phyloP scores from a whole-genome alignment of 73 alveolate genomes.

The Stentor coeruleus region DNA sequence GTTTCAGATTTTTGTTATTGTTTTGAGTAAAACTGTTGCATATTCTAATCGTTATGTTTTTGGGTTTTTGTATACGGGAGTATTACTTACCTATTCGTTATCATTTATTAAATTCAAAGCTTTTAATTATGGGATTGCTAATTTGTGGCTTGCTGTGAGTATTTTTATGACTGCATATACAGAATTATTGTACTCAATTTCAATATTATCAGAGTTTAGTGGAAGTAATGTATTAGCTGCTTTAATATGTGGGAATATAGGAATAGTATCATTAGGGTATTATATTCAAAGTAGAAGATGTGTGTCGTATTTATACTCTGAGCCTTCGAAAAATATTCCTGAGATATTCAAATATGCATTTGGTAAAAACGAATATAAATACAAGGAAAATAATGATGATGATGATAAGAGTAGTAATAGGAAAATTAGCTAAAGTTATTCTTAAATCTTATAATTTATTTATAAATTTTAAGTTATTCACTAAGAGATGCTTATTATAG shows the following conservation, averaged over 20 bases:
- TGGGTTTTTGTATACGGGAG: not conserved
- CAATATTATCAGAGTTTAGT: not conserved
- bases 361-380: not conserved
- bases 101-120: not conserved
- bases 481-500: not conserved
- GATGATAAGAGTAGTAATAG: too few species aligned
- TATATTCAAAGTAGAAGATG: not conserved
- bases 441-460: too few species aligned
- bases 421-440: too few species aligned
- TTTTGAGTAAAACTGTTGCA: not conserved
- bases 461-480: not conserved
- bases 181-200: not conserved
- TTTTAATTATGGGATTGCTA: not conserved
- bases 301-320: not conserved
- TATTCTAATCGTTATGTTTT: not conserved
- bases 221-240: not conserved
- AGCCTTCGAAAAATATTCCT: not conserved
- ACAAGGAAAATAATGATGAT: not conserved
- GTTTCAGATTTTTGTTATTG: not conserved
- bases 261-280: not conserved
- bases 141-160: not conserved
- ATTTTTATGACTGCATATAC: not conserved
- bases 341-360: not conserved
- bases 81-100: not conserved
- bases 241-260: not conserved